phyloP scores from a whole-genome alignment of 2,329 filamentous ascomycete genomes.

The Aspergillus sp. region DNA sequence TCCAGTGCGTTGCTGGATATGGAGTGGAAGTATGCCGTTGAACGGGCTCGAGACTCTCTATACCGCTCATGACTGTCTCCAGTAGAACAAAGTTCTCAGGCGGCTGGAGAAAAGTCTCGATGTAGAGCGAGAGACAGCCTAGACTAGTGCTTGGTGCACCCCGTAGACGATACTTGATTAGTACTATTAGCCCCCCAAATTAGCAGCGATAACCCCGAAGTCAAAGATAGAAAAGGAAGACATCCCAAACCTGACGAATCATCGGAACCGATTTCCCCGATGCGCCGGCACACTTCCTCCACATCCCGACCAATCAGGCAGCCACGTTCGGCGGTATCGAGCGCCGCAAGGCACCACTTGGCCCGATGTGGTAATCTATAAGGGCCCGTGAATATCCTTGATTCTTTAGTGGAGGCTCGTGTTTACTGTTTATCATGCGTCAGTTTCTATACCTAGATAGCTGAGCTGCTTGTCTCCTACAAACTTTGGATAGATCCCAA shows the following conservation, averaged over 20 bases:
- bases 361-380: not conserved
- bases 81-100: no score
- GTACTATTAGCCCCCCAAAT: not conserved
- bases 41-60: no score
- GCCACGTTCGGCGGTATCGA: not conserved
- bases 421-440: not conserved
- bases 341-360: not conserved
- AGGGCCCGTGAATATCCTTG: not conserved
- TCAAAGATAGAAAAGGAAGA: constrained; percentile 3
- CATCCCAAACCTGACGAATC: constrained; percentile 13
- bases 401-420: not conserved
- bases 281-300: not conserved
- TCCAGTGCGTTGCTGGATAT: not conserved
- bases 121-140: no score
- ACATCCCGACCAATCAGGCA: not conserved
- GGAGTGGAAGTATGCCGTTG: no score
- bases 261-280: not conserved
- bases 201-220: not conserved
- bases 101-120: no score
- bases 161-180: no score
- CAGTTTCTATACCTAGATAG: not conserved
- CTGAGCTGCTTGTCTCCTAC: not conserved
- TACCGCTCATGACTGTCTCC: no score
- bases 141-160: no score
- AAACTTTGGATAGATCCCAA: no score